phyloP scores from a whole-genome alignment of 2,329 filamentous ascomycete species.

The Phyllosticta capitalensis region DNA sequence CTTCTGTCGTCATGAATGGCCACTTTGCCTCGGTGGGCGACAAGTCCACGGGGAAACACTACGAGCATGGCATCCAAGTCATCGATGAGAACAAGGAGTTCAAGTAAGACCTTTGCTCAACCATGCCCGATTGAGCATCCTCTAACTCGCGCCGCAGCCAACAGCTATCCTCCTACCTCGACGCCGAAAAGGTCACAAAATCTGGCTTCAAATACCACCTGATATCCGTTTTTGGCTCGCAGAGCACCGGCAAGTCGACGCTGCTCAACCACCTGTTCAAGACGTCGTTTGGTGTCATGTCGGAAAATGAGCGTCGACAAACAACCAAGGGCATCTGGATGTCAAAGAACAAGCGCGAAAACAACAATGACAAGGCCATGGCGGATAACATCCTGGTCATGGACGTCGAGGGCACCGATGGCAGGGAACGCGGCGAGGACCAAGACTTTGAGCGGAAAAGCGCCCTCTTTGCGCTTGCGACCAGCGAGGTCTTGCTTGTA shows the following conservation, averaged over 20 bases:
- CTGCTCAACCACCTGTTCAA: slow-evolving; percentile 92
- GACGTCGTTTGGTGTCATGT: slow-evolving; percentile 96
- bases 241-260: slow-evolving; percentile 97
- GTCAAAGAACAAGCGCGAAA: slow-evolving; percentile 81
- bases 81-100: slow-evolving; percentile 95
- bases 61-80: slow-evolving; percentile 92
- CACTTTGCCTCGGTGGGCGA: slow-evolving; percentile 66
- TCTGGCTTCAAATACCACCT: slow-evolving; percentile 98
- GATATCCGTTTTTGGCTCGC: slow-evolving; percentile 96
- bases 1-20: slow-evolving; percentile 56
- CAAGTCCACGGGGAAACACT: slow-evolving; percentile 55
- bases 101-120: slow-evolving; percentile 55
- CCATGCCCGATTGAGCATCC: slow-evolving; percentile 8
- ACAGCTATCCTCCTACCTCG: slow-evolving; percentile 73
- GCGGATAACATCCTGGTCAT: slow-evolving; percentile 98
- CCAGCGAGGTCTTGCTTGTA: slow-evolving; percentile 93
- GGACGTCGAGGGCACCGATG: slow-evolving; percentile 98
- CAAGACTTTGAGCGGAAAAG: slow-evolving; percentile 99
- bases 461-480: slow-evolving; percentile 90
- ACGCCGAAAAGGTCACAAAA: slow-evolving; percentile 66
- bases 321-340: slow-evolving; percentile 99
- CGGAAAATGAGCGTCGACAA: slow-evolving; percentile 84
- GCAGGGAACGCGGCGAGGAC: slow-evolving; percentile 90
- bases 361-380: slow-evolving; percentile 51
- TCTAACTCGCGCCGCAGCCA: slow-evolving; percentile 44